Evolutionary conservation across 495 filamentous ascomycete species (phyloP).

Genomic region (Schizothecium vesticola): DNA sequence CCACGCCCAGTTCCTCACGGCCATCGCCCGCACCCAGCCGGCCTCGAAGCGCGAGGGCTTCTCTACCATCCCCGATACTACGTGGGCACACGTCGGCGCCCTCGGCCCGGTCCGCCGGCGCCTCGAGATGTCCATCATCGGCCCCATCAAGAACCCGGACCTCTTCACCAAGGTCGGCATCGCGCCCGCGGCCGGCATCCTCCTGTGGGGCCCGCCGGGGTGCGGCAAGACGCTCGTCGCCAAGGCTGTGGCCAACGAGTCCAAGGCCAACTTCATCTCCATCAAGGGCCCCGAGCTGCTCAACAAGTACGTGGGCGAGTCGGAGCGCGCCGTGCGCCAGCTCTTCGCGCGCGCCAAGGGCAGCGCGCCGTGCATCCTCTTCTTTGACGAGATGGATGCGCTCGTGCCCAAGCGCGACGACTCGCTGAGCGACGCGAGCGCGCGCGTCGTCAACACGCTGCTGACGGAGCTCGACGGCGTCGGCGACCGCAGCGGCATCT

Average conservation of each 20-base stretch:
- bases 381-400: constrained; percentile 96
- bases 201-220: constrained; percentile 95
- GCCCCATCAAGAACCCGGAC: constrained; percentile 82
- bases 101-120: constrained; percentile 73
- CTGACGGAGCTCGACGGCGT: constrained; percentile 95
- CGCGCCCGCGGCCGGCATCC: constrained; percentile 79
- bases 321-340: constrained; percentile 85
- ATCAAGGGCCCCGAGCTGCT: constrained; percentile 93
- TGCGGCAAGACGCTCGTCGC: constrained; percentile 96
- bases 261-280: constrained; percentile 93
- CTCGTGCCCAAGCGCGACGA: constrained; percentile 82
- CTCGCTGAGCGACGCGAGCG: constrained; percentile 71
- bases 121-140: constrained; percentile 81
- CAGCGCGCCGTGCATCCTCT: constrained; percentile 86
- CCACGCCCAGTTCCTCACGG: constrained; percentile 62
- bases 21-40: constrained; percentile 81
- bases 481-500: constrained; percentile 75
- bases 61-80: constrained; percentile 93
- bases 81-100: constrained; percentile 89
- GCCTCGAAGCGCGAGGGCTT: constrained; percentile 95
- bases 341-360: constrained; percentile 86
- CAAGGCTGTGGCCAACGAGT: constrained; percentile 94
- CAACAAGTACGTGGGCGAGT: constrained; percentile 95
- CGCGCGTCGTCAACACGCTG: constrained; percentile 90
- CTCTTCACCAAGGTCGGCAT: constrained; percentile 78